phyloP scores from a whole-genome alignment of 371 early-diverging fungal genomes.

The Saksenaea oblongispora region DNA sequence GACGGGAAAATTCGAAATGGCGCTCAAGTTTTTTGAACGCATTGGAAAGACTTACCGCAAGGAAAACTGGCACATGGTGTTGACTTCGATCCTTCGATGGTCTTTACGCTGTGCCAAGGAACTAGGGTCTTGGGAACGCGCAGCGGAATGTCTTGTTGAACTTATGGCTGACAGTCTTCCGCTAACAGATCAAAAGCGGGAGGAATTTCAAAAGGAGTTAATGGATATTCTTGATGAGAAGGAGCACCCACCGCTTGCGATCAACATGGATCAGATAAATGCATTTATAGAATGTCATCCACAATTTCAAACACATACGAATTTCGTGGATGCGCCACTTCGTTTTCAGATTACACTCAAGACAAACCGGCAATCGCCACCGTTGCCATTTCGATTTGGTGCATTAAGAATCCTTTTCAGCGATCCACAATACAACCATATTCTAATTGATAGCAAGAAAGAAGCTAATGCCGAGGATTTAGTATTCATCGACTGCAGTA shows the following conservation, averaged over 20 bases:
- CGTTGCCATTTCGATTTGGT: constrained; percentile 39
- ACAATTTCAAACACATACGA: constrained; percentile 44
- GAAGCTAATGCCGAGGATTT: background rate
- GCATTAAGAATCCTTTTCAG: constrained; percentile 58
- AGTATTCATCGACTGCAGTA: constrained; percentile 28
- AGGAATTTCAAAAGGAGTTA: constrained; percentile 51
- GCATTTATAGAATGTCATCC: constrained; percentile 56
- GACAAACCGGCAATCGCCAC: constrained; percentile 40
- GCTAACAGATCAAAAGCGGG: constrained; percentile 44
- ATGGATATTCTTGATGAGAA: constrained; percentile 24
- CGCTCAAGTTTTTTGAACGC: constrained; percentile 84
- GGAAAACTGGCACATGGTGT: constrained; percentile 77
- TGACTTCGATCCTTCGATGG: constrained; percentile 68
- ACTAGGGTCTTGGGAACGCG: constrained; percentile 61
- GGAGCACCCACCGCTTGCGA: constrained; percentile 33
- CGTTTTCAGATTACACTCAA: constrained; percentile 36
- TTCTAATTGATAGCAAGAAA: constrained; percentile 24
- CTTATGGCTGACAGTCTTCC: constrained; percentile 54
- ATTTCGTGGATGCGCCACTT: constrained; percentile 36
- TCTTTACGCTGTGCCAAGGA: constrained; percentile 75
- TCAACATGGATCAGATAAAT: constrained; percentile 76
- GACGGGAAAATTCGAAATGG: constrained; percentile 82
- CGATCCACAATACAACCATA: constrained; percentile 46
- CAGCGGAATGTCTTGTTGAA: constrained; percentile 74
- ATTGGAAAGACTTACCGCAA: constrained; percentile 89